Conservation (phyloP, 106 monocot genomes). For the Dendrobium catenatum region DNA sequence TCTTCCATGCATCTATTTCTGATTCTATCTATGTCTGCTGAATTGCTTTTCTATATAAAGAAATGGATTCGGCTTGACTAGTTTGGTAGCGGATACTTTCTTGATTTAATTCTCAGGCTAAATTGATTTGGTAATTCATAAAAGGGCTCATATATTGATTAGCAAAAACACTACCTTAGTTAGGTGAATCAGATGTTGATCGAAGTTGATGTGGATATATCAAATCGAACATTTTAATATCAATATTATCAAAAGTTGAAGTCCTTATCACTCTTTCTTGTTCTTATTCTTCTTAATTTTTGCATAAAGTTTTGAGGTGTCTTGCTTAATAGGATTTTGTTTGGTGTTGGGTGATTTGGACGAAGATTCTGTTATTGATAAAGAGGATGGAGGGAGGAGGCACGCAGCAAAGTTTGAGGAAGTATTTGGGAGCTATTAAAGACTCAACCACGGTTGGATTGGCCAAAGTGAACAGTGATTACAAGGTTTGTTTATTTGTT, state of each 20-base stretch:
- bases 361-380: background rate
- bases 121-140: background rate
- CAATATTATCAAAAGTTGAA: background rate
- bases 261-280: background rate
- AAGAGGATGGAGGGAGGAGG: conserved; percentile 49
- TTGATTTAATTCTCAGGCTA: background rate
- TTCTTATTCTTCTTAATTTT: background rate
- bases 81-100: background rate
- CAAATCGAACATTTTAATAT: background rate
- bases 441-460: conserved; percentile 83
- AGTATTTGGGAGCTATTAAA: conserved; percentile 85
- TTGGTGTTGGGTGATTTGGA: background rate
- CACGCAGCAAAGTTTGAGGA: conserved; percentile 60
- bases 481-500: conserved; percentile 39
- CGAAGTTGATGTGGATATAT: background rate
- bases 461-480: conserved; percentile 96
- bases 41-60: background rate
- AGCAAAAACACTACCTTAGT: background rate
- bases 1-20: background rate
- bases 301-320: background rate
- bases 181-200: background rate
- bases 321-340: background rate
- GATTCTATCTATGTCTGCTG: background rate
- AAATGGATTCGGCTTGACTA: background rate
- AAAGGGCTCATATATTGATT: background rate